Conservation (phyloP, 441 rosid species). For the Erodium texanum region DNA sequence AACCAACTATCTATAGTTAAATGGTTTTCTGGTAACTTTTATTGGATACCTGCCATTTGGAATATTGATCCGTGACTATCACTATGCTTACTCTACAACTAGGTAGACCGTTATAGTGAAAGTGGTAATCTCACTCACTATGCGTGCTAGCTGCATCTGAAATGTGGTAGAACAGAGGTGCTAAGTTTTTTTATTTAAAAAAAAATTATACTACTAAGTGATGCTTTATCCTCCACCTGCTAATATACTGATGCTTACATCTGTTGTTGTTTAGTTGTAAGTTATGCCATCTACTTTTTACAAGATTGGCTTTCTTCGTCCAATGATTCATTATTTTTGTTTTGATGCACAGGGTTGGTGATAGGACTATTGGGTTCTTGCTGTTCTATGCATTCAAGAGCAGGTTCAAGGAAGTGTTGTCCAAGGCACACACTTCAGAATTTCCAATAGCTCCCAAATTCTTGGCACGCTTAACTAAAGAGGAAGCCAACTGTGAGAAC, state of each 20-base stretch:
- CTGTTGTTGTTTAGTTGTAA: too few relatives aligned
- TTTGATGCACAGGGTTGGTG: conserved; percentile 41
- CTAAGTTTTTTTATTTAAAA: too few relatives aligned
- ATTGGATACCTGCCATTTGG: background rate
- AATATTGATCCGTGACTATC: background rate
- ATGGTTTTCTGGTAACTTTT: background rate
- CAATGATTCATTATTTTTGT: too few relatives aligned
- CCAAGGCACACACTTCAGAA: conserved; percentile 68
- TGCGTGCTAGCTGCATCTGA: too few relatives aligned
- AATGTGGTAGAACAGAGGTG: too few relatives aligned
- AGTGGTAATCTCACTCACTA: too few relatives aligned
- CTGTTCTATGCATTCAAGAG: conserved; percentile 58
- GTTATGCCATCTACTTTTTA: too few relatives aligned
- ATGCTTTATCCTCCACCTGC: too few relatives aligned
- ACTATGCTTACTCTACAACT: background rate
- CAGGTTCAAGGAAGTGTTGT: conserved; percentile 60
- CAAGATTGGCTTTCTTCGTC: too few relatives aligned
- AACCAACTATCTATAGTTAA: background rate
- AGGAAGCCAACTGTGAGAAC: conserved; percentile 50
- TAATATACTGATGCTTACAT: too few relatives aligned
- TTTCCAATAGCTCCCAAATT: conserved; percentile 50
- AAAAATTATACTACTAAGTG: too few relatives aligned
- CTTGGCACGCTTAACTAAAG: conserved; percentile 40
- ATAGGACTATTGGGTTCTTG: conserved; percentile 58
- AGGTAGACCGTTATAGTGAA: background rate